These are phyloP conservation scores for Hanseniaspora guilliermondii DNA, from an alignment of 805 yeast species.

Conservation along the genomic window DNA sequence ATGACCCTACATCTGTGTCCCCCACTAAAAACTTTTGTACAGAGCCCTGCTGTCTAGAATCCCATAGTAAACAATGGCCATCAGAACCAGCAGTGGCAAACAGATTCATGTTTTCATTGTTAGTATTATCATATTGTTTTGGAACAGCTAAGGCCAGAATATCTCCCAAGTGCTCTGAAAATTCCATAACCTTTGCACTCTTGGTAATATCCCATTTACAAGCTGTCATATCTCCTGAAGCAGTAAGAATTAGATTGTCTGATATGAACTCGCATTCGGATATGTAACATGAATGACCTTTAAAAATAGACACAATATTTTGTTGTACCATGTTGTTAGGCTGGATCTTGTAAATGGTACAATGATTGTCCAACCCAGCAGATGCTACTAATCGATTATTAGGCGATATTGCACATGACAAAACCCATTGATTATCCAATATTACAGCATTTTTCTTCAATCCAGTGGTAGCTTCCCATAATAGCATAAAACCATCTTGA, in stretches of 20 bases:
- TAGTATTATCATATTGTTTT: constrained; percentile 4
- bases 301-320: constrained; percentile 41
- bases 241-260: constrained; percentile 46
- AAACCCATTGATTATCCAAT: constrained; percentile 67
- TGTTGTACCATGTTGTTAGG: constrained; percentile 29
- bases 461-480: constrained; percentile 73
- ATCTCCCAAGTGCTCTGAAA: constrained; percentile 60
- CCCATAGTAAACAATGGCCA: constrained; percentile 58
- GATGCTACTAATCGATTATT: constrained; percentile 55
- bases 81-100: constrained; percentile 61
- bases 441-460: constrained; percentile 58
- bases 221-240: constrained; percentile 75
- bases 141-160: constrained; percentile 39
- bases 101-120: constrained; percentile 20
- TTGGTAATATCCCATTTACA: constrained; percentile 66
- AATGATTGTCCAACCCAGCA: constrained; percentile 72
- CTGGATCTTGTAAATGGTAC: constrained; percentile 51
- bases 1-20: constrained; percentile 49
- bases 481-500: constrained; percentile 72
- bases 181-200: constrained; percentile 42
- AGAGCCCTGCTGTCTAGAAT: constrained; percentile 36
- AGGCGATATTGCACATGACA: constrained; percentile 62
- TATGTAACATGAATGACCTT: constrained; percentile 75
- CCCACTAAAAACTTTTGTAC: constrained; percentile 43
- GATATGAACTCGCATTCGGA: constrained; percentile 60